Evolutionary conservation across 2,329 filamentous ascomycete genomes (phyloP).

Genomic region (Penicillium paneum): DNA sequence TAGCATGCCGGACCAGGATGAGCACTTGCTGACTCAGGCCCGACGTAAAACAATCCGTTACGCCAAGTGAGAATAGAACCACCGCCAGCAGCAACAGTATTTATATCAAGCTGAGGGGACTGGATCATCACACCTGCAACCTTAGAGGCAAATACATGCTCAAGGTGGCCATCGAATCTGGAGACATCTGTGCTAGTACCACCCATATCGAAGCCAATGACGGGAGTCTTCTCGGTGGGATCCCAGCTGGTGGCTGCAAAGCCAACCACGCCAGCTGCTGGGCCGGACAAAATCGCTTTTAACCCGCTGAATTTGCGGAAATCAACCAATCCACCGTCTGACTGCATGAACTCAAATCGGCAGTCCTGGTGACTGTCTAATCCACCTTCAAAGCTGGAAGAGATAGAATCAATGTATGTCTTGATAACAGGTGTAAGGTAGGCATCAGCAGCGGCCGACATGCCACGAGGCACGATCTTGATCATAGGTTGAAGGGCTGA

Average conservation of each 20-base stretch:
- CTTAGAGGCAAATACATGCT: constrained; percentile 91
- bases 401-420: constrained; percentile 61
- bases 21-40: constrained; percentile 85
- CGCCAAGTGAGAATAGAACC: constrained; percentile 69
- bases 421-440: constrained; percentile 77
- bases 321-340: constrained; percentile 67
- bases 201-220: constrained; percentile 96
- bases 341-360: constrained; percentile 95
- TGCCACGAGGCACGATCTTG: constrained; percentile 74
- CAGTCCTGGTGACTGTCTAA: constrained; percentile 71
- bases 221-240: constrained; percentile 71
- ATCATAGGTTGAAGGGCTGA: constrained; percentile 83
- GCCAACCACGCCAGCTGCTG: constrained; percentile 89
- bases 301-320: constrained; percentile 71
- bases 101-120: constrained; percentile 88
- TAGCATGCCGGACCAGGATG: constrained; percentile 92
- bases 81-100: constrained; percentile 88
- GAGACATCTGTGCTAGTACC: constrained; percentile 88
- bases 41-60: constrained; percentile 88
- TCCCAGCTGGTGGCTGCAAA: constrained; percentile 92
- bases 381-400: constrained; percentile 69
- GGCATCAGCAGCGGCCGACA: constrained; percentile 73
- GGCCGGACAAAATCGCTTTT: constrained; percentile 83
- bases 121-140: constrained; percentile 94
- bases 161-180: constrained; percentile 80